Evolutionary conservation across 192 early-diverging fungal genomes (phyloP).

Genomic region (Phycomyces nitens): DNA sequence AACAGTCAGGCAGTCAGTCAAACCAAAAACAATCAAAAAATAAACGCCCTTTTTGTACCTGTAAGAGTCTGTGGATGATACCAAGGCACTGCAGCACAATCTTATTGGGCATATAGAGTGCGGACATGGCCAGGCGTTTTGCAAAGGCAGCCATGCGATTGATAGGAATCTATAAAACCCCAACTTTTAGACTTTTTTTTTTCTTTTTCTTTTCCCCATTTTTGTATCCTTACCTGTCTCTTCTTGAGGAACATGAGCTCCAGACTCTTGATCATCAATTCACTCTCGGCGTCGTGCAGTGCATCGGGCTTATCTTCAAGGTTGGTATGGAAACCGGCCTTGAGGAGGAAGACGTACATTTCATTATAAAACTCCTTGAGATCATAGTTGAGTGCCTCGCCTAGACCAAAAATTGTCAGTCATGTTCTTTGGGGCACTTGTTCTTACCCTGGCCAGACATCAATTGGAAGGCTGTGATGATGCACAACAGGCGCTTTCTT

Average conservation of each 20-base stretch:
- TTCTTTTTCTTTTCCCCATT: neutral
- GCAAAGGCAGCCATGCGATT: slow-evolving; percentile 82
- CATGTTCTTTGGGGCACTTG: too few species aligned
- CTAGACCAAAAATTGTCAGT: slow-evolving; percentile 23
- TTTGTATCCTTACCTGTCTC: slow-evolving; percentile 38
- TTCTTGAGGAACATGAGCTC: slow-evolving; percentile 85
- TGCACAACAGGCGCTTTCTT: slow-evolving; percentile 78
- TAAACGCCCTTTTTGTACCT: slow-evolving; percentile 36
- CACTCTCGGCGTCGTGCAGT: slow-evolving; percentile 64
- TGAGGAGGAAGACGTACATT: slow-evolving; percentile 76
- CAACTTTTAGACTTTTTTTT: neutral
- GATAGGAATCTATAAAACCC: slow-evolving; percentile 54
- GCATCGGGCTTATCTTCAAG: slow-evolving; percentile 50
- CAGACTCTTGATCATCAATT: slow-evolving; percentile 78
- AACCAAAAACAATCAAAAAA: neutral
- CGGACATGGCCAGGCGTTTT: slow-evolving; percentile 74
- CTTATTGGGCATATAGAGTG: slow-evolving; percentile 74
- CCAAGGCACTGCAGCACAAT: slow-evolving; percentile 66
- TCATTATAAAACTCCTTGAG: slow-evolving; percentile 86
- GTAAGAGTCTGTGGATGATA: slow-evolving; percentile 57
- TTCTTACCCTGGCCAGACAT: slow-evolving; percentile 84
- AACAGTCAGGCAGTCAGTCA: neutral
- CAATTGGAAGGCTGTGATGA: slow-evolving; percentile 85
- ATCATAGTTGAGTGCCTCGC: slow-evolving; percentile 90
- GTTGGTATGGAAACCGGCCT: slow-evolving; percentile 61